These are phyloP conservation scores for Phytophthora sojae DNA, from an alignment of 352 stramenopile species.

Conservation along the genomic window DNA sequence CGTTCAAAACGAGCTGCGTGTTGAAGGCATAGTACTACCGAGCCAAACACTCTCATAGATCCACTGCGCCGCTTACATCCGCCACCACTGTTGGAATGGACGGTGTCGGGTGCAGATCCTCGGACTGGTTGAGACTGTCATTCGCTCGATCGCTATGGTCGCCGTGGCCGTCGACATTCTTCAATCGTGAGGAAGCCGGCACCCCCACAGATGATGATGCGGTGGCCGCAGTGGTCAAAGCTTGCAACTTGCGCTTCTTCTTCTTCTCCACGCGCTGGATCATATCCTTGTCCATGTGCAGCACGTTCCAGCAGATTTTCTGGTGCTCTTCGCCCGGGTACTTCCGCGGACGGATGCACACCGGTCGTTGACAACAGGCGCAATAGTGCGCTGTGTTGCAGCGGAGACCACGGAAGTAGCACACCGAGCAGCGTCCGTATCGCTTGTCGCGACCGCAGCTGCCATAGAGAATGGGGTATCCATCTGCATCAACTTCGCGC, in stretches of 20 bases:
- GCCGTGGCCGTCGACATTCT: slow-evolving; percentile 7
- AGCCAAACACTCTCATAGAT: slow-evolving; percentile 20
- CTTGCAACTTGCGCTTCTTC: slow-evolving; percentile 62
- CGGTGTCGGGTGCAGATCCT: slow-evolving; percentile 28
- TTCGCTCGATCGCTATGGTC: slow-evolving; percentile 21
- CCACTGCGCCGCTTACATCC: slow-evolving; percentile 41
- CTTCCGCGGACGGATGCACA: slow-evolving; percentile 72
- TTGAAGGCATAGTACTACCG: not conserved
- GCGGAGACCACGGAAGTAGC: slow-evolving; percentile 73
- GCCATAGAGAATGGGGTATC: slow-evolving; percentile 60
- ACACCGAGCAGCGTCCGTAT: slow-evolving; percentile 77
- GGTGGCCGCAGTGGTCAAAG: slow-evolving; percentile 11
- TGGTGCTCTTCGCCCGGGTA: slow-evolving; percentile 73
- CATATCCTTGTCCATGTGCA: slow-evolving; percentile 83
- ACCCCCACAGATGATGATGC: slow-evolving; percentile 3
- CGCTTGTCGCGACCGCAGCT: slow-evolving; percentile 76
- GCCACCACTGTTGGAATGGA: slow-evolving; percentile 37
- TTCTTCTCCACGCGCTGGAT: slow-evolving; percentile 78
- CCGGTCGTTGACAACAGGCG: slow-evolving; percentile 70
- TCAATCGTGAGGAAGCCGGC: slow-evolving; percentile 11
- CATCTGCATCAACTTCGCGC: slow-evolving; percentile 52
- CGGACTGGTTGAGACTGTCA: slow-evolving; percentile 15
- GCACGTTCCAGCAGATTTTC: slow-evolving; percentile 86
- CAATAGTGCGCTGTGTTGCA: slow-evolving; percentile 80
- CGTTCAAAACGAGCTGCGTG: not conserved